Evolutionary conservation across 1,284 basidiomycete species (phyloP).

Genomic region (Abortiporus biennis): DNA sequence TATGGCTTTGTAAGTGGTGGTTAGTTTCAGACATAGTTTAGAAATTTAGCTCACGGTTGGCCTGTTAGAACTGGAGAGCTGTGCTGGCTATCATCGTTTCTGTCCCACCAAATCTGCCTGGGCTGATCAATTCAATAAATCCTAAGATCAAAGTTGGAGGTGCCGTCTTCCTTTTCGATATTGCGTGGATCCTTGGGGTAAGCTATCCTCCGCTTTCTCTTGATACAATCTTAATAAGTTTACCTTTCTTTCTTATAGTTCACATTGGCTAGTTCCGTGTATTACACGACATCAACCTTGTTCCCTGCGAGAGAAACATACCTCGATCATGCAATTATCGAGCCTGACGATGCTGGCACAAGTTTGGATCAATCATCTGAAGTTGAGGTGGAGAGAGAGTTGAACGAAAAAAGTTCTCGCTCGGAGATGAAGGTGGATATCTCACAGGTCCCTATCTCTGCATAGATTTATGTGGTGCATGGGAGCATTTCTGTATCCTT

Average conservation of each 20-base stretch:
- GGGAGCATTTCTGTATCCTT: too few species aligned
- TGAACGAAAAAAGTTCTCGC: too few species aligned
- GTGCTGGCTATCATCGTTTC: constrained; percentile 56
- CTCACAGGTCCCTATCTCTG: too few species aligned
- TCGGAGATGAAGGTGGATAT: too few species aligned
- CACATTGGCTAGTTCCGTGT: constrained; percentile 34
- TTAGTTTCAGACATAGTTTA: constrained; percentile 1
- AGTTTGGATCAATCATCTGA: too few species aligned
- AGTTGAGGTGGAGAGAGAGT: too few species aligned
- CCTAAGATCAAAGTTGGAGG: constrained; percentile 48
- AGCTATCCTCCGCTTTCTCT: constrained; percentile 17
- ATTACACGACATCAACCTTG: constrained; percentile 42
- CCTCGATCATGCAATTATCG: constrained; percentile 38
- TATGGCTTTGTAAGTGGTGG: constrained; percentile 49
- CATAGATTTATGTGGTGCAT: too few species aligned
- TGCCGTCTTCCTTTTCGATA: constrained; percentile 48
- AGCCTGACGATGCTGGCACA: too few species aligned
- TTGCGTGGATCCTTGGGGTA: constrained; percentile 70
- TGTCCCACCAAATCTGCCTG: constrained; percentile 61
- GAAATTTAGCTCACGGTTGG: too few species aligned
- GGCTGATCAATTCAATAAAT: constrained; percentile 63
- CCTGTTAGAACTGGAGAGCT: constrained; percentile 65
- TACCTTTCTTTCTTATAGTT: constrained; percentile 26
- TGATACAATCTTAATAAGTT: neutral
- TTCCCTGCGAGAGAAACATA: constrained; percentile 59